Evolutionary conservation across 2,329 filamentous ascomycete species (phyloP).

Genomic region (Cordyceps cateniannulata): DNA sequence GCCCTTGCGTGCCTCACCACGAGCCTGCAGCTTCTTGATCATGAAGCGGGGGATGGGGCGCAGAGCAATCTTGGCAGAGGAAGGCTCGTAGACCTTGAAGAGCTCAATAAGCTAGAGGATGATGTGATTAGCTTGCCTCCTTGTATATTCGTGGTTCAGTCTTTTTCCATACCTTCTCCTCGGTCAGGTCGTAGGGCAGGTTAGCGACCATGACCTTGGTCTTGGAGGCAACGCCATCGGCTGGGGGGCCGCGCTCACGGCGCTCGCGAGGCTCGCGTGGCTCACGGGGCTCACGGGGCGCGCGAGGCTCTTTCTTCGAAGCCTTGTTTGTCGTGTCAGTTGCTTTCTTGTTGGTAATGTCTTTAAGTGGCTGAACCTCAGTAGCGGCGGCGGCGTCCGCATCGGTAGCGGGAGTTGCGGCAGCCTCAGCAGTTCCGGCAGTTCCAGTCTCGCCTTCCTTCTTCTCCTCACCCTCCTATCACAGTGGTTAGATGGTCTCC

Average conservation of each 20-base stretch:
- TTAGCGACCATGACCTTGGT: slow-evolving; percentile 99
- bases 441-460: slow-evolving; percentile 40
- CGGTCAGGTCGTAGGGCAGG: slow-evolving; percentile 93
- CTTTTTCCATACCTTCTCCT: slow-evolving; percentile 73
- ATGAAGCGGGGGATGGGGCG: slow-evolving; percentile 98
- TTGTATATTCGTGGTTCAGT: background rate
- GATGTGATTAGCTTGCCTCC: slow-evolving; percentile 13
- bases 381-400: slow-evolving; percentile 36
- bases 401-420: slow-evolving; percentile 27
- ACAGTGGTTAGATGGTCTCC: background rate
- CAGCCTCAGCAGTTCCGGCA: slow-evolving; percentile 28
- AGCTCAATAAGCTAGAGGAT: slow-evolving; percentile 81
- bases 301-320: slow-evolving; percentile 47
- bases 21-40: slow-evolving; percentile 99
- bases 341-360: slow-evolving; percentile 52
- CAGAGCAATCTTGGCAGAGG: slow-evolving; percentile 95
- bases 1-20: slow-evolving; percentile 96
- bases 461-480: slow-evolving; percentile 35
- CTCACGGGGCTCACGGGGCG: slow-evolving; percentile 51
- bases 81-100: slow-evolving; percentile 85
- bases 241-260: slow-evolving; percentile 85
- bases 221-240: slow-evolving; percentile 96
- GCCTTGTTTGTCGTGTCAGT: slow-evolving; percentile 56
- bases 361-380: slow-evolving; percentile 54
- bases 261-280: slow-evolving; percentile 50